A percentile compares a stretch with the other conserved stretches of the same genome.
phyloP scores from a whole-genome alignment of 495 filamentous ascomycete species.

The Penicillium roqueforti region DNA sequence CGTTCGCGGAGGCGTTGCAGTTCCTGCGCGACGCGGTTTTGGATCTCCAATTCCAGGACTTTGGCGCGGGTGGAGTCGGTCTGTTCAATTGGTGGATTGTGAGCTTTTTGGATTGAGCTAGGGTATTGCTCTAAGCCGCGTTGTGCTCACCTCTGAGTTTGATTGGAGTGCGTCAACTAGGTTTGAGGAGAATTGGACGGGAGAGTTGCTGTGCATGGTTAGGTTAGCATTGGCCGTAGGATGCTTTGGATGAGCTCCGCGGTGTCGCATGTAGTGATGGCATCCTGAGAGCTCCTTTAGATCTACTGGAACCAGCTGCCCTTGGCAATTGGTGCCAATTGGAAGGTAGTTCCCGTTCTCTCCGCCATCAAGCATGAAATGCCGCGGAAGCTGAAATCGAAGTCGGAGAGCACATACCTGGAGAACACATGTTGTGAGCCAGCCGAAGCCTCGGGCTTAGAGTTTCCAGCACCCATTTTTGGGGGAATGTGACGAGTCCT shows the following conservation, averaged over 20 bases:
- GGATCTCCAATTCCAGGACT: slow-evolving; percentile 79
- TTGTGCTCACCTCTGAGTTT: slow-evolving; percentile 70
- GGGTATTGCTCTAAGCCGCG: background rate
- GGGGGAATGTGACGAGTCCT: slow-evolving; percentile 6
- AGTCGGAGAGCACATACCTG: slow-evolving; percentile 31
- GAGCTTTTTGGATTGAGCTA: slow-evolving; percentile 8
- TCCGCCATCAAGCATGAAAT: slow-evolving; percentile 5
- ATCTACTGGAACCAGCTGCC: background rate
- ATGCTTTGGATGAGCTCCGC: background rate
- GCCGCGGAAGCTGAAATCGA: slow-evolving; percentile 5
- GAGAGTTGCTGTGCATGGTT: slow-evolving; percentile 60
- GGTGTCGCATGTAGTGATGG: background rate
- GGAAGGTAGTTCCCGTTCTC: slow-evolving; percentile 13
- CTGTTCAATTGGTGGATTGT: slow-evolving; percentile 42
- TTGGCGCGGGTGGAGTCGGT: slow-evolving; percentile 82
- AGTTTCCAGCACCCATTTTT: slow-evolving; percentile 50
- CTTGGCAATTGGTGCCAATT: slow-evolving; percentile 15
- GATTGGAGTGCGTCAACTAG: slow-evolving; percentile 77
- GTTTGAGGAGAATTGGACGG: slow-evolving; percentile 81
- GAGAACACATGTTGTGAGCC: slow-evolving; percentile 51
- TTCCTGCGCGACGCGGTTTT: slow-evolving; percentile 80
- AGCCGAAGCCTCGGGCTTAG: slow-evolving; percentile 48
- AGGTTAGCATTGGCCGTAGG: slow-evolving; percentile 4
- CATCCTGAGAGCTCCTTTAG: background rate
- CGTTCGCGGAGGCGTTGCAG: slow-evolving; percentile 69